Conservation (phyloP, 257 asterid species). For the Forsythia suspensa region DNA sequence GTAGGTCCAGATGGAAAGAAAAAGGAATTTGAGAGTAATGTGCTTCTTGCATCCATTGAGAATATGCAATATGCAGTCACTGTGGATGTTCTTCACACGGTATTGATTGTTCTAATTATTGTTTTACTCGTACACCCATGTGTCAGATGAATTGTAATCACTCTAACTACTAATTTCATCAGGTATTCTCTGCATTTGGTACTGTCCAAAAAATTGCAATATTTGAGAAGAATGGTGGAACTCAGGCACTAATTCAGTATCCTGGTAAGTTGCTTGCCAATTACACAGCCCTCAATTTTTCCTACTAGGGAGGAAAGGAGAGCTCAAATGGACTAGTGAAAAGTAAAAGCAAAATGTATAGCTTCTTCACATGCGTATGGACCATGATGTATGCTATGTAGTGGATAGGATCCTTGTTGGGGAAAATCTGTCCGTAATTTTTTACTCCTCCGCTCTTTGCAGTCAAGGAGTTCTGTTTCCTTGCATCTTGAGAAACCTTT, state of each 20-base stretch:
- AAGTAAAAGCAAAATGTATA: background rate
- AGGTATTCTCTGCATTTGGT: constrained; percentile 84
- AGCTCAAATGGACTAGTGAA: background rate
- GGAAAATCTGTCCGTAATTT: too few species aligned
- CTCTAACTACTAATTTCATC: constrained; percentile 20
- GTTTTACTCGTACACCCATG: background rate
- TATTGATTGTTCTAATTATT: constrained; percentile 26
- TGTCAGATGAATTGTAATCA: background rate
- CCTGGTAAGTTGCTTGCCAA: constrained; percentile 57
- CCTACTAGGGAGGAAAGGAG: constrained; percentile 2
- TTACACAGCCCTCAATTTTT: constrained; percentile 8
- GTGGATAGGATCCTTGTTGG: background rate
- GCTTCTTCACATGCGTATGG: constrained; percentile 1
- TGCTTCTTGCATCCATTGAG: constrained; percentile 79
- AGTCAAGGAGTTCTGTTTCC: background rate
- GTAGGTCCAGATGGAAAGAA: constrained; percentile 84
- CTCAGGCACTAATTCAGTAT: constrained; percentile 78
- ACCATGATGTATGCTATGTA: constrained; percentile 6
- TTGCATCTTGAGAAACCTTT: background rate
- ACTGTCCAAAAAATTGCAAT: constrained; percentile 84
- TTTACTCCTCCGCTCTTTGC: too few species aligned
- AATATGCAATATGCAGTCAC: constrained; percentile 87
- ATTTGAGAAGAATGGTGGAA: constrained; percentile 88
- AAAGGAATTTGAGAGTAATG: constrained; percentile 71
- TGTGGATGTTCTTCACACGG: constrained; percentile 73